Percentiles rank a stretch among this genome's conserved stretches.
phyloP scores from a whole-genome alignment of 2,329 filamentous ascomycete species.

The Pezicula radicicola region DNA sequence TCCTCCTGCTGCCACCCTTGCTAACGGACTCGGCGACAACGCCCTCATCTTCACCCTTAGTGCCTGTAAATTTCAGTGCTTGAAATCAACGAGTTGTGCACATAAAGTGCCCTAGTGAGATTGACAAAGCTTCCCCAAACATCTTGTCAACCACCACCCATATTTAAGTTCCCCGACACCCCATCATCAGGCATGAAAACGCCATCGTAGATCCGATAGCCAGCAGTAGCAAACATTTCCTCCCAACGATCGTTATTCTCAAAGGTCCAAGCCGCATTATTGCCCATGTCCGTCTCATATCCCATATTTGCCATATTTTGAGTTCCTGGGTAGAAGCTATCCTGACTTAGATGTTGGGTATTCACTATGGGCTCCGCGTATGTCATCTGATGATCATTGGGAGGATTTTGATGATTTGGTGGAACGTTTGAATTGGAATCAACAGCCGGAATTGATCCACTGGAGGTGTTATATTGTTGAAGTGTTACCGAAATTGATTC shows the following conservation, averaged over 20 bases:
- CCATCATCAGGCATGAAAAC: background rate
- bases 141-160: too few relatives aligned
- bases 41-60: too few relatives aligned
- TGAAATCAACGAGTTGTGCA: too few relatives aligned
- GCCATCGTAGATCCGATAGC: background rate
- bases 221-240: background rate
- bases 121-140: too few relatives aligned
- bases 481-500: background rate
- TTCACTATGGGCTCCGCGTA: background rate
- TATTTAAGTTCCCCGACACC: background rate
- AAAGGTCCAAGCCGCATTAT: background rate
- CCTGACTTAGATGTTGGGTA: background rate
- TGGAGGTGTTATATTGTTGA: background rate
- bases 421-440: background rate
- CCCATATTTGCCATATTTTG: background rate
- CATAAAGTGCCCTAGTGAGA: too few relatives aligned
- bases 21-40: too few relatives aligned
- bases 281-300: background rate
- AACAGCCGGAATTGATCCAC: background rate
- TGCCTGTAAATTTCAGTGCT: too few relatives aligned
- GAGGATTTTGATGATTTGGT: background rate
- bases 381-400: background rate
- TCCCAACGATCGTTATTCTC: constrained; percentile 1
- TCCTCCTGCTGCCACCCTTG: too few relatives aligned
- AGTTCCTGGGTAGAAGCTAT: background rate